Conservation (phyloP, 1,284 basidiomycete species). For the Leucoagaricus sp. region DNA sequence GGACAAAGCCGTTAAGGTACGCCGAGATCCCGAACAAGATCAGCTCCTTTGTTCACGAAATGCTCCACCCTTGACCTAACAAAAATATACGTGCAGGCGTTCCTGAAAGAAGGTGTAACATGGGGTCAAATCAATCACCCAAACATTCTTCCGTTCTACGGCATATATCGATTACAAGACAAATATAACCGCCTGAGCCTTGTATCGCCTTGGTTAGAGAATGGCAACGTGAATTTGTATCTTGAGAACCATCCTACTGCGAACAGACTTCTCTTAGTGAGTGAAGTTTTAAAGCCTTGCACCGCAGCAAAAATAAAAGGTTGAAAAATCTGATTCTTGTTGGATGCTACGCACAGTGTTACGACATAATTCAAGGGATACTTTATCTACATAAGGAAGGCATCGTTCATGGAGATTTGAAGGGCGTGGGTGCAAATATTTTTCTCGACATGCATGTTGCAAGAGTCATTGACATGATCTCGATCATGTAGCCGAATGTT, state of each 20-base stretch:
- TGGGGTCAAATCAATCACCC: conserved; percentile 16
- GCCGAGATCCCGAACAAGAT: background rate
- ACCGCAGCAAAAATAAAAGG: background rate
- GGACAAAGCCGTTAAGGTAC: conserved; percentile 20
- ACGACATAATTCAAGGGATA: conserved; percentile 34
- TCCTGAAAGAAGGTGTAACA: conserved; percentile 15
- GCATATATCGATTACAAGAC: conserved; percentile 14
- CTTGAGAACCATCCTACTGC: conserved; percentile 15
- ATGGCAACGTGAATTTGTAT: conserved; percentile 17
- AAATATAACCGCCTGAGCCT: conserved; percentile 13
- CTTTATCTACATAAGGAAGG: conserved; percentile 34
- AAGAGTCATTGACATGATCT: background rate
- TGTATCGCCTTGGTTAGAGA: conserved; percentile 17
- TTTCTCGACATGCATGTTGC: background rate
- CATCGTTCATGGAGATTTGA: conserved; percentile 41
- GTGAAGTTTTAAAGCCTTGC: background rate
- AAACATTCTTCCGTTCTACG: conserved; percentile 17
- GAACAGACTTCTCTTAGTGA: conserved; percentile 21
- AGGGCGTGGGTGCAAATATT: conserved; percentile 28
- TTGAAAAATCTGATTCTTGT: background rate
- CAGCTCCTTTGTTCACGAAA: background rate
- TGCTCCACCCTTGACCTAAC: background rate
- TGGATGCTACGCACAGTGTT: conserved; percentile 18
- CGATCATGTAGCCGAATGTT: conserved; percentile 16
- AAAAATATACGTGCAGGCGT: background rate